Conservation (phyloP, 805 yeast genomes). For the Starmerella bombicola region DNA sequence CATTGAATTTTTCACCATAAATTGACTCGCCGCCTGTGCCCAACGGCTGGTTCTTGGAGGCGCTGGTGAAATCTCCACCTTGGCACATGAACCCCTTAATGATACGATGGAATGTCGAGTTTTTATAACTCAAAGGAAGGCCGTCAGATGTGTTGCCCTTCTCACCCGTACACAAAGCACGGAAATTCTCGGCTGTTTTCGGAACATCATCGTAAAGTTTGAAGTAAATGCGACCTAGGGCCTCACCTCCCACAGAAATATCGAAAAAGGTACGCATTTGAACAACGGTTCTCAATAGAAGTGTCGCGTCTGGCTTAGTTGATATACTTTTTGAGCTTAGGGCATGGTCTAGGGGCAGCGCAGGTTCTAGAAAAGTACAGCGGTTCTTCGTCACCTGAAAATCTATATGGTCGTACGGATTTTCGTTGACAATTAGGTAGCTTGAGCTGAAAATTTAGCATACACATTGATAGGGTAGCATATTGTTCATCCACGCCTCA, state of each 20-base stretch:
- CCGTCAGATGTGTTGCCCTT: constrained; percentile 54
- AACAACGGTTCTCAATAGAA: too few relatives aligned
- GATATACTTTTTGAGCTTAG: too few relatives aligned
- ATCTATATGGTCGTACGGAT: too few relatives aligned
- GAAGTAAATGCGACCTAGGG: constrained; percentile 65
- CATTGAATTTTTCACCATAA: constrained; percentile 78
- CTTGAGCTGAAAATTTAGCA: too few relatives aligned
- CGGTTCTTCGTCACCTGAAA: too few relatives aligned
- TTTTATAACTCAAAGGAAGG: constrained; percentile 59
- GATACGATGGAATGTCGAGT: constrained; percentile 81
- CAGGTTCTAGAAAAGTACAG: too few relatives aligned
- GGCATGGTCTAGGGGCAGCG: too few relatives aligned
- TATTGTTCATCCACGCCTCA: too few relatives aligned
- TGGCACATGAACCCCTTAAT: constrained; percentile 85
- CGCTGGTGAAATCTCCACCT: constrained; percentile 82
- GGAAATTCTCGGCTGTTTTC: constrained; percentile 79
- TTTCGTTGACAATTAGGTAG: too few relatives aligned
- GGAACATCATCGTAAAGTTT: constrained; percentile 64
- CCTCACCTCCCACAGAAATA: constrained; percentile 44
- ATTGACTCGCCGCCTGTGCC: constrained; percentile 78
- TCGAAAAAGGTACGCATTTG: constrained; percentile 7
- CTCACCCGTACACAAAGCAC: constrained; percentile 82
- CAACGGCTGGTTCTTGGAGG: constrained; percentile 27
- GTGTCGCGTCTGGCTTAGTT: too few relatives aligned
- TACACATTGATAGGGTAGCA: too few relatives aligned